Evolutionary conservation across 2,329 filamentous ascomycete genomes (phyloP), one percentile per base, ranked within the genome.

Genomic region (Penicillium sp.): DNA sequence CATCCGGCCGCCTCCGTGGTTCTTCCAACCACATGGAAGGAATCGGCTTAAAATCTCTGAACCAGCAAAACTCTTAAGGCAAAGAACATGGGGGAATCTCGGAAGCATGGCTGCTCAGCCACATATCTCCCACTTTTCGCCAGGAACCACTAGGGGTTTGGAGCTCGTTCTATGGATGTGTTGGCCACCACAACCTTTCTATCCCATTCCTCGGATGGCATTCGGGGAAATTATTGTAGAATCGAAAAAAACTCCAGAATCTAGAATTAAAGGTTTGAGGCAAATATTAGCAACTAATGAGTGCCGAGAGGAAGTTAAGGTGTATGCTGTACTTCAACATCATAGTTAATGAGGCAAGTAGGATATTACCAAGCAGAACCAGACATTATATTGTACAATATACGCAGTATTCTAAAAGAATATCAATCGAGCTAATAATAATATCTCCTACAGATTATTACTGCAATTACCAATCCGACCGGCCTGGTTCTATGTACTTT

Each of bases 1-100:
- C 35, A 48, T 53, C 62, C 57, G 57, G 2, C 21, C 8, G n/a
- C 43, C 42, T 55, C 62, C 62, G 57, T n/a, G 53, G 60, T 63
- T 61, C 58, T 55, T 39, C 52, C 44, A 53, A 39, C 43, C 48
- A 50, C 45, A 39, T 33, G 7, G 21, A 33, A 43, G 29, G 39
- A 49, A n/a, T 9, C 23, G 7, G 8, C 9, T 7, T 3, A 19
- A n/a, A 50, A 36, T 49, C 13, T 25, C 27, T n/a, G 25, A 47
- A 43, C 42, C 41, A 52, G 19, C 23, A 21, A 29, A 48, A 19
- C 25, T 25, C n/a, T 31, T 35, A 55, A 31, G 53, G 53, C 53
- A 31, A 56, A 31, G 47, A 53, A 49, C 51, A 53, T 56, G 61
- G 54, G 51, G 23, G 51, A 29, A 49, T 9, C 43, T 61, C 39